A percentile compares a stretch with the other conserved stretches of the same genome.
phyloP scores from a whole-genome alignment of 169 alveolate genomes.

The Eimeria zaria region DNA sequence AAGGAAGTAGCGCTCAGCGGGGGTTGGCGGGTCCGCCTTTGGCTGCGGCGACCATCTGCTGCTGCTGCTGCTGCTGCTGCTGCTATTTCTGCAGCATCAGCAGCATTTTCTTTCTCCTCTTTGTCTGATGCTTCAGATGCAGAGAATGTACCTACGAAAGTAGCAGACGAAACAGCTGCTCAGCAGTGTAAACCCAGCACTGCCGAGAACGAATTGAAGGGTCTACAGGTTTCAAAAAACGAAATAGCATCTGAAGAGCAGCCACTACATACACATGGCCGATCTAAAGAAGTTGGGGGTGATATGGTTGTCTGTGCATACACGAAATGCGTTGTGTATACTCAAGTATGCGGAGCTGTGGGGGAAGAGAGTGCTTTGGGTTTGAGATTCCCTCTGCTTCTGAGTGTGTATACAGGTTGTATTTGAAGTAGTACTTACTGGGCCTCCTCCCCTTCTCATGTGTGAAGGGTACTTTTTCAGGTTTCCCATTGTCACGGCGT shows the following conservation, averaged over 20 bases:
- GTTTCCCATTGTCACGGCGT: not conserved
- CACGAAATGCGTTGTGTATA: not conserved
- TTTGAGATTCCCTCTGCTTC: not conserved
- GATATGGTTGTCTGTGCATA: not conserved
- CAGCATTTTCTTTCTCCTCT: not conserved
- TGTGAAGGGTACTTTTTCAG: not conserved
- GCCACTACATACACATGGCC: not conserved
- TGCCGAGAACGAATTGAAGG: not conserved
- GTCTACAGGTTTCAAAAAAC: not conserved
- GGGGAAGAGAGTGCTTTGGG: not conserved
- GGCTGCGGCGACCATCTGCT: constrained; percentile 1
- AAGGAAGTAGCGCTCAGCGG: constrained; percentile 37
- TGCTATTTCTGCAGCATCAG: not conserved
- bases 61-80: constrained; percentile 37
- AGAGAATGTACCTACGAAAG: not conserved
- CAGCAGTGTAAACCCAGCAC: not conserved
- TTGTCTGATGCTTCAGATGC: not conserved
- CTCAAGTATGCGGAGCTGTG: not conserved
- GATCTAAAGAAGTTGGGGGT: not conserved
- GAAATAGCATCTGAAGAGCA: not conserved
- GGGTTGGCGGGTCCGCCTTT: constrained; percentile 37
- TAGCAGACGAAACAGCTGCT: not conserved
- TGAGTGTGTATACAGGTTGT: not conserved
- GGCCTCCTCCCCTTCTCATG: not conserved
- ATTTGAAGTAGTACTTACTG: not conserved